Evolutionary conservation across 352 stramenopile genomes (phyloP).

Genomic region (Pythium biforme): DNA sequence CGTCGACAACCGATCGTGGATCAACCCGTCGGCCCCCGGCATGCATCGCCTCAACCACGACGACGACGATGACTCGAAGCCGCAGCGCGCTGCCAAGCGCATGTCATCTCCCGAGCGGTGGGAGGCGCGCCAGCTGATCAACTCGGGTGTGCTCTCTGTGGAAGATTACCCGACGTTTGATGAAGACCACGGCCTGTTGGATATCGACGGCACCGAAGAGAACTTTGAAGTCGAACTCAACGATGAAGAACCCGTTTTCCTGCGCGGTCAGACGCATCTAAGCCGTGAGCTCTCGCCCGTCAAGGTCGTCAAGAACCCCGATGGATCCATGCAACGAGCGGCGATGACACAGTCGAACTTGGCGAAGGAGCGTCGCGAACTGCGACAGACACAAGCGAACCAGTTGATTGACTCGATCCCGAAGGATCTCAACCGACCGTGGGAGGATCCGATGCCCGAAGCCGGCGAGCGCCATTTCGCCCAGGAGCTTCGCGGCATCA

Average conservation of each 20-base stretch:
- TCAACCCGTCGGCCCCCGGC: slow-evolving; percentile 82
- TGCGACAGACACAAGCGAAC: slow-evolving; percentile 97
- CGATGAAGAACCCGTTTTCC: slow-evolving; percentile 96
- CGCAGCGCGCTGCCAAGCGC: slow-evolving; percentile 78
- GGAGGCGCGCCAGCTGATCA: slow-evolving; percentile 97
- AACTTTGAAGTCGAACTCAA: slow-evolving; percentile 96
- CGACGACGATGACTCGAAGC: slow-evolving; percentile 70
- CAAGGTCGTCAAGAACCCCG: slow-evolving; percentile 99
- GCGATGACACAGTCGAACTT: slow-evolving; percentile 96
- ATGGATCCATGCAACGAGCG: slow-evolving; percentile 96
- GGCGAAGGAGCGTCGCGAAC: slow-evolving; percentile 96
- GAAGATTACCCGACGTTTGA: slow-evolving; percentile 98
- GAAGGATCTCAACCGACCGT: slow-evolving; percentile 98
- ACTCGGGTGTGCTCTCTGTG: slow-evolving; percentile 96
- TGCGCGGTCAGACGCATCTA: slow-evolving; percentile 93
- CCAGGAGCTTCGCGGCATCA: slow-evolving; percentile 93
- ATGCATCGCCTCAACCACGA: slow-evolving; percentile 63
- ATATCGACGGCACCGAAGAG: slow-evolving; percentile 81
- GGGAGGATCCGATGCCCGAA: slow-evolving; percentile 98
- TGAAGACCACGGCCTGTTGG: slow-evolving; percentile 89
- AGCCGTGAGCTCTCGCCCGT: slow-evolving; percentile 93
- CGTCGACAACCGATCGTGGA: slow-evolving; percentile 70
- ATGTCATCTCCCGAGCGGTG: slow-evolving; percentile 97
- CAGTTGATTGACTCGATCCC: slow-evolving; percentile 96
- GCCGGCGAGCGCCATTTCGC: slow-evolving; percentile 97